Percentiles rank a stretch among this genome's conserved stretches.
These are phyloP conservation scores for Maudiozyma serrabonitensis DNA, from an alignment of 805 yeast genomes.

Conservation along the genomic window DNA sequence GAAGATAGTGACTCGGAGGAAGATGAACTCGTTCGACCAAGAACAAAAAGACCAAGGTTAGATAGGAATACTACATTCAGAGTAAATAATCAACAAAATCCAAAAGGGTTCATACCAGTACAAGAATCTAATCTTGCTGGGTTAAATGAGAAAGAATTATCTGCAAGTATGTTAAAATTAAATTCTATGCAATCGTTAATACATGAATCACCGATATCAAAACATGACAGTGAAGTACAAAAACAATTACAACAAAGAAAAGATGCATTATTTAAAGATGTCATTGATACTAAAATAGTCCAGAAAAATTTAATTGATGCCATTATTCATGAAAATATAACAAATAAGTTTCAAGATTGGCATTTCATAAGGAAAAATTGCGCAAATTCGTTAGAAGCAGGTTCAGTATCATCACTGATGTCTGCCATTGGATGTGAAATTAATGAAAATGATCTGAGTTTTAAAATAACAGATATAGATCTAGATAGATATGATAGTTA, in stretches of 20 bases:
- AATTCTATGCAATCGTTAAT: too few relatives aligned
- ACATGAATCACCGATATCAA: conserved; percentile 1
- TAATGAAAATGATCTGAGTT: not conserved
- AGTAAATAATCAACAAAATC: too few relatives aligned
- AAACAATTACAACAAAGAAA: not conserved
- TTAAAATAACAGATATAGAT: not conserved
- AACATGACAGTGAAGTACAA: not conserved
- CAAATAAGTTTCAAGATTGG: conserved; percentile 22
- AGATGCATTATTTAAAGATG: not conserved
- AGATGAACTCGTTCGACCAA: not conserved
- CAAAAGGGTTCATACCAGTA: not conserved
- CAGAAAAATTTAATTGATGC: conserved; percentile 12
- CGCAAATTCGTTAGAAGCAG: not conserved
- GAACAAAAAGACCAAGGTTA: not conserved
- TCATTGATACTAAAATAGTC: not conserved
- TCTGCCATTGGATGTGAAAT: conserved; percentile 11
- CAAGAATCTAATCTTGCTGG: not conserved
- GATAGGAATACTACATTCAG: not conserved
- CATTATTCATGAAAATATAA: conserved; percentile 12
- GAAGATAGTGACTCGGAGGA: not conserved
- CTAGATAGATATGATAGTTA: conserved; percentile 11
- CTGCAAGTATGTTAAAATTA: too few relatives aligned
- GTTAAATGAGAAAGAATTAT: too few relatives aligned
- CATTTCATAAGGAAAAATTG: conserved; percentile 14
- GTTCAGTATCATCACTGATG: conserved; percentile 3